Evolutionary conservation across 805 yeast species (phyloP).

Genomic region (Debaryomyces maramus): DNA sequence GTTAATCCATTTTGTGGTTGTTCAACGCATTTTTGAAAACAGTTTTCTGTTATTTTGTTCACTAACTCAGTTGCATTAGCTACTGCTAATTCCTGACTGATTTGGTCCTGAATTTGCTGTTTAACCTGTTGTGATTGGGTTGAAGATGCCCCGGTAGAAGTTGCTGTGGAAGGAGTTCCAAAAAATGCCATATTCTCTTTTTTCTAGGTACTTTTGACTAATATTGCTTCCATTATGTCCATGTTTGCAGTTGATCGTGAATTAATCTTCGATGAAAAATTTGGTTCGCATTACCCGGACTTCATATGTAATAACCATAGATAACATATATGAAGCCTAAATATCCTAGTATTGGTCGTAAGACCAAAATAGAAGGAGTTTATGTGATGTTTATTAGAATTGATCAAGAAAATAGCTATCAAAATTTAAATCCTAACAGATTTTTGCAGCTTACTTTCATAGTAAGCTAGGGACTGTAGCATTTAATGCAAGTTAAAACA

Average conservation of each 20-base stretch:
- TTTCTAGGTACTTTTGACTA: conserved; percentile 33
- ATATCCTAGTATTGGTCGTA: too few species aligned
- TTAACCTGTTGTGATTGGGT: conserved; percentile 47
- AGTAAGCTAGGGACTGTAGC: too few species aligned
- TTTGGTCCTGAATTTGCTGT: conserved; percentile 64
- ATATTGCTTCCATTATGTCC: too few species aligned
- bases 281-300: background rate
- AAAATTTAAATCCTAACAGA: too few species aligned
- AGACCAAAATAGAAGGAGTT: too few species aligned
- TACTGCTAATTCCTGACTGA: conserved; percentile 82
- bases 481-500: too few species aligned
- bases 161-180: conserved; percentile 19
- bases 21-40: conserved; percentile 75
- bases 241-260: too few species aligned
- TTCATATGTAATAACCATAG: too few species aligned
- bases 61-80: conserved; percentile 89
- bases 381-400: too few species aligned
- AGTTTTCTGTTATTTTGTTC: conserved; percentile 79
- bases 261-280: background rate
- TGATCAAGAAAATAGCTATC: too few species aligned
- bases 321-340: too few species aligned
- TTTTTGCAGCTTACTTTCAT: too few species aligned
- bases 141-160: conserved; percentile 6
- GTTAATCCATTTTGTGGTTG: conserved; percentile 55
- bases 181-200: conserved; percentile 32